Base-by-base conservation (phyloP, 768 basidiomycete species). In the Gymnopilus junonius region DNA sequence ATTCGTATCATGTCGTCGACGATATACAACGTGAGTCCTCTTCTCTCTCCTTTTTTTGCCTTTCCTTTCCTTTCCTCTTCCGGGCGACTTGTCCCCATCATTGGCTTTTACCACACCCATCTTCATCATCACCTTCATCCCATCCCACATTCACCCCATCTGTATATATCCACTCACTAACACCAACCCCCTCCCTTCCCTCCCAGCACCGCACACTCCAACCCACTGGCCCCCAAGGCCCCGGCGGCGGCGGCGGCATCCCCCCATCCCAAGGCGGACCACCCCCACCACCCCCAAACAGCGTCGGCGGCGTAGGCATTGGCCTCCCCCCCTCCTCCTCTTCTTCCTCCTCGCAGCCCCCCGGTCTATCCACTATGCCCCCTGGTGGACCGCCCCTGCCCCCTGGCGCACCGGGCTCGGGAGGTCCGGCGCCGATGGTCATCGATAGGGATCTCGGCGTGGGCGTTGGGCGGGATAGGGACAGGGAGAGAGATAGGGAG, bases 11-110 rank as follows among this genome's bases (percentile, higher is more conserved):
- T 70, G 65, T 66, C 63, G 54, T 61, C 67, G 34, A 59, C 60
- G 55, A 70, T 70, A 65, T 70, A 70, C 55, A 70, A 70, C 51
- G 69, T 70, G 62, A 68, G 69, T 62, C 17, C 51, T 25, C 29
- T 25, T 55, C 45, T 55, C 45, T 51, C 0, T 37, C 31, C 25
- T 27, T 27, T 42, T 51, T 54, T 42, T 61, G n/a, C 14, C 37
- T 27, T n/a, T n/a, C n/a, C n/a, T 5, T 15, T 17, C 11, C 35
- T 27, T 55, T 55, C 15, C 53, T 25, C 43, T 25, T 0, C 35
- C 1, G 34, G 51, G 2, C 11, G n/a, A 0, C 20, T 20, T 29
- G 12, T 15, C 29, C 25, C 5, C 8, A n/a, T n/a, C n/a, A n/a
- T 53, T 27, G 25, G n/a, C 31, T 32, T 32, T 42, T 43, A 29